Evolutionary conservation across 306 rosid genomes (phyloP).

Genomic region (Sicyos edulis): DNA sequence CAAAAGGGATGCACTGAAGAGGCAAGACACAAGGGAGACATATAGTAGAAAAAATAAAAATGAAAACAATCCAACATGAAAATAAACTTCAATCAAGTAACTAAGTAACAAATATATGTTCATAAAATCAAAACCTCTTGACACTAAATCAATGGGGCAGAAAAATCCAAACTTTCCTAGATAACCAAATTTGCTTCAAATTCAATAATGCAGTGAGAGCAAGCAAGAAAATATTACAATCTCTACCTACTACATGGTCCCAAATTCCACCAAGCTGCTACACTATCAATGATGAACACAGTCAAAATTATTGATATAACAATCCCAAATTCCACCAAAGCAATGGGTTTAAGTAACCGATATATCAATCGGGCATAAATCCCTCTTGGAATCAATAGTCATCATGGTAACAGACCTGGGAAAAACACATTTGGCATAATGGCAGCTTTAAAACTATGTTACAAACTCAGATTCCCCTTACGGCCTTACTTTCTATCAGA

Average conservation of each 20-base stretch:
- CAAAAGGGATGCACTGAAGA: neutral
- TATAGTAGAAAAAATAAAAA: neutral
- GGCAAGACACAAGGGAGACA: neutral
- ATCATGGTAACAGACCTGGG: no score
- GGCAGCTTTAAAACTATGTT: neutral
- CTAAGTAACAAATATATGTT: neutral
- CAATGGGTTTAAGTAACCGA: neutral
- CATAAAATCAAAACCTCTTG: neutral
- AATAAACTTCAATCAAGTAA: neutral
- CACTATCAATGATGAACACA: constrained; percentile 5
- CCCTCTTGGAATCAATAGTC: neutral
- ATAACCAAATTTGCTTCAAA: neutral
- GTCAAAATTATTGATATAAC: neutral
- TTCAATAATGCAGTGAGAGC: neutral
- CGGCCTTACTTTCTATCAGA: neutral
- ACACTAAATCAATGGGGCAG: neutral
- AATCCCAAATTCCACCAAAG: no score
- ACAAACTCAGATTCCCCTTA: constrained; percentile 4
- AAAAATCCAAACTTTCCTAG: neutral
- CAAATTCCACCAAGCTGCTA: constrained; percentile 4
- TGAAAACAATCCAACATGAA: constrained; percentile 2
- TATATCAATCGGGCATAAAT: neutral
- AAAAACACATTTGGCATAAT: neutral
- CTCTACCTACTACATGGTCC: neutral
- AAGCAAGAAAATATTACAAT: neutral